Evolutionary conservation across 2,329 filamentous ascomycete genomes (phyloP), one percentile per base, ranked within the genome.

Genomic region (Ceratocystis ficicola): DNA sequence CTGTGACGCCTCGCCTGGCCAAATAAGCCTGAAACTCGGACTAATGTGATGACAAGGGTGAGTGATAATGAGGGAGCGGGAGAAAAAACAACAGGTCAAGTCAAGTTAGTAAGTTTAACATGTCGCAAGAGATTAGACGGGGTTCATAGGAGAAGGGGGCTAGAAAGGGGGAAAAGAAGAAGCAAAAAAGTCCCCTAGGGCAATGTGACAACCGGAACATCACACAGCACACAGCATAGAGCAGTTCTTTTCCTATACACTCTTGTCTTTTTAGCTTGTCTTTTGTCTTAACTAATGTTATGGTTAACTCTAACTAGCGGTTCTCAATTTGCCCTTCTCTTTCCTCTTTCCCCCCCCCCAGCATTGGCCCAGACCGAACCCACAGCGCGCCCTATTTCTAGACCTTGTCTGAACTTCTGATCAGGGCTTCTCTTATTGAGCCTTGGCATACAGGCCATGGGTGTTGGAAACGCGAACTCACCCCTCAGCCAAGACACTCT

Each of bases 341-440:
- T 41, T 41, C 12, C 36, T 41, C 36, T 41, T 41, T 10, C 5
- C 15, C 15, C 15, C 22, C 15, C 20, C 7, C 22, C 17, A 15
- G 28, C 15, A 32, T 30, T 57, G 52, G 17, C 22, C 12, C 15
- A 32, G 30, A 1, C 36, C 36, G 12, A 57, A 17, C 8, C 6
- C 30, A 6, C 7, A 30, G 52, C 12, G 28, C 28, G 32, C 17
- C 28, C 52, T 57, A 57, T 57, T 57, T 57, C 52, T 12, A 4
- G 52, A 30, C 52, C 52, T 57, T 57, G 52, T 57, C 22, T 57
- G 22, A 57, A 57, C 52, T 57, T 57, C 22, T 57, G 52, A n/a
- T 57, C 52, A 28, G 52, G 36, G 36, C 10, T 15, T 15, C 36
- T 12, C 28, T 28, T n/a, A 17, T 22, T 8, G 28, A 30, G 52